Conservation (phyloP, 139 green algal genomes). For the Nannochloris sp. region DNA sequence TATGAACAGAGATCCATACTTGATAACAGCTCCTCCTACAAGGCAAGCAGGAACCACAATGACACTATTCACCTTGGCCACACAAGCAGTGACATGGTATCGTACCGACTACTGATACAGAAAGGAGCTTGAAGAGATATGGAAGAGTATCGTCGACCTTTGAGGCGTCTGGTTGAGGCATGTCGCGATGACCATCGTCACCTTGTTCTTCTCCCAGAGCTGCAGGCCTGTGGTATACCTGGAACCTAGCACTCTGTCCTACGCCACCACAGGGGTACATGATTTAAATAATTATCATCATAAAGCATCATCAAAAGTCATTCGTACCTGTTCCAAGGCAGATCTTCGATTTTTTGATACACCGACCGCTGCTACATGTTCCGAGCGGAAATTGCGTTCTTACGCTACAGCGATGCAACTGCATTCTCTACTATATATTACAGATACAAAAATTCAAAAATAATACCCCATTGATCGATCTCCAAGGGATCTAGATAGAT, state of each 20-base stretch:
- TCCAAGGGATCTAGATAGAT: no score
- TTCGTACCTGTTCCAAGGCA: no score
- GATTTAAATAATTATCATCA: not conserved
- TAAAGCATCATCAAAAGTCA: no score
- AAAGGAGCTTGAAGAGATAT: constrained; percentile 32
- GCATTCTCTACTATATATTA: not conserved
- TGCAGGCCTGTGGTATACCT: no score
- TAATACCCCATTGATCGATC: no score
- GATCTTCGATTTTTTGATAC: no score
- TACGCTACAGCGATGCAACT: not conserved
- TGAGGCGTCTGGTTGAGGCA: no score
- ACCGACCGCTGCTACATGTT: not conserved
- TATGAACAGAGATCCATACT: constrained; percentile 52
- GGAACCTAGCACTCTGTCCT: no score
- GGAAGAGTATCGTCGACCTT: not conserved
- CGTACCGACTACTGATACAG: constrained; percentile 13
- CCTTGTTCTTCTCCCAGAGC: no score
- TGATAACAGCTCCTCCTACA: constrained; percentile 37
- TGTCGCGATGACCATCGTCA: no score
- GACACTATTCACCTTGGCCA: not conserved
- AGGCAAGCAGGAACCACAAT: not conserved
- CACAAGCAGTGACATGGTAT: not conserved
- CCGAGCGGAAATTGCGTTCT: not conserved
- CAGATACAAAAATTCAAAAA: no score
- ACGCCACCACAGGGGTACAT: not conserved